Conservation (phyloP, 148 eudicot genomes). For the Silene latifolia region DNA sequence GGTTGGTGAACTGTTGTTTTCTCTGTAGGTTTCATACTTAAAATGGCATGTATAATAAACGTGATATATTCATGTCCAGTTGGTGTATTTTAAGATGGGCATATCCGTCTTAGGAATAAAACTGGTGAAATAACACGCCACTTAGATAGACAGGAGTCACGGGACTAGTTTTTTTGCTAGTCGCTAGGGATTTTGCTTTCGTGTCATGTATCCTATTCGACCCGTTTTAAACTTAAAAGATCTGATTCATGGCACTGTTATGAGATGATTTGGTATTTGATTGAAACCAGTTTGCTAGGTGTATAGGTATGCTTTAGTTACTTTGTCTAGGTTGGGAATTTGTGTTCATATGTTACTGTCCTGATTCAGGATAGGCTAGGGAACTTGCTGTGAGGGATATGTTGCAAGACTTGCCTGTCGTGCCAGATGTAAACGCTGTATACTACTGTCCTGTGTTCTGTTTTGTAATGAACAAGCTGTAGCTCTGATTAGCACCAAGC, state of each 20-base stretch:
- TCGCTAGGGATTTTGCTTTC: too few relatives aligned
- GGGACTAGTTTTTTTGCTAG: too few relatives aligned
- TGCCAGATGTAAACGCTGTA: neutral
- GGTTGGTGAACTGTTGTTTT: constrained; percentile 43
- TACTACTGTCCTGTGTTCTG: neutral
- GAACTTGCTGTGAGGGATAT: neutral
- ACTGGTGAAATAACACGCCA: too few relatives aligned
- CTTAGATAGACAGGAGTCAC: too few relatives aligned
- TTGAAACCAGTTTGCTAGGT: neutral
- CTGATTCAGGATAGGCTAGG: neutral
- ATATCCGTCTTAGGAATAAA: too few relatives aligned
- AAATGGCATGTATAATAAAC: neutral
- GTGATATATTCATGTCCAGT: neutral
- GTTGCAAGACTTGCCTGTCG: neutral
- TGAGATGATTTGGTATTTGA: constrained; percentile 7
- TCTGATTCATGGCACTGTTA: neutral
- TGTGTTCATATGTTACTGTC: constrained; percentile 3
- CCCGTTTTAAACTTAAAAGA: too few relatives aligned
- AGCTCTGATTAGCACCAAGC: neutral
- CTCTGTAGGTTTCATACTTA: neutral
- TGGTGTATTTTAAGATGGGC: too few relatives aligned
- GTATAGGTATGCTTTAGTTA: constrained; percentile 17
- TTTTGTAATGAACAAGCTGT: neutral
- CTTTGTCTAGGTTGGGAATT: constrained; percentile 5
- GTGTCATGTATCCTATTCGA: too few relatives aligned